Conservation (phyloP, 495 filamentous ascomycete genomes). For the Talaromyces thailandensis region DNA sequence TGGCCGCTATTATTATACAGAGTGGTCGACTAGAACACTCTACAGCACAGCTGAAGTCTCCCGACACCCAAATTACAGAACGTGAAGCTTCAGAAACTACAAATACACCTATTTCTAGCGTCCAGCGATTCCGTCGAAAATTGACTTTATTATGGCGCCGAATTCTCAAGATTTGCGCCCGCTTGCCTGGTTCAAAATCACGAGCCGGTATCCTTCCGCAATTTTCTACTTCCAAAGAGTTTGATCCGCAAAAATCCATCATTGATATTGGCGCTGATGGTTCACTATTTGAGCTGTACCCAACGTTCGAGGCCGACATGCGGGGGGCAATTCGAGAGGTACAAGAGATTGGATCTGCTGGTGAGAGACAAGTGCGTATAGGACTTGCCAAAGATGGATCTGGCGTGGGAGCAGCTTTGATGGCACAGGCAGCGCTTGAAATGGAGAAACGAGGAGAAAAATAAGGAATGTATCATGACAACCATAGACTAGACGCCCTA, state of each 20-base stretch:
- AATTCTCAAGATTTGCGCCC: neutral
- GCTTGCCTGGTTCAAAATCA: neutral
- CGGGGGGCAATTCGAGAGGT: constrained; percentile 23
- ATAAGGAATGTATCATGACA: neutral
- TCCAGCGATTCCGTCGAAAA: neutral
- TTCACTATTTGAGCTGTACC: constrained; percentile 79
- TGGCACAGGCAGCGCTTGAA: constrained; percentile 15
- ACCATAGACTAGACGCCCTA: too few species aligned
- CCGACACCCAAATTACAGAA: neutral
- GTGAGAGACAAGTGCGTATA: constrained; percentile 25
- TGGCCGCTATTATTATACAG: constrained; percentile 16
- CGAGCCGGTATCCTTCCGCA: neutral
- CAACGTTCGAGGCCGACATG: constrained; percentile 22
- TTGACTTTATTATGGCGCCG: constrained; percentile 1
- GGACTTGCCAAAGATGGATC: constrained; percentile 30
- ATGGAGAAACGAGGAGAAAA: neutral
- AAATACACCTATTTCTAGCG: neutral
- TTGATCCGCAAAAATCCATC: constrained; percentile 17
- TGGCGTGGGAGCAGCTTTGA: constrained; percentile 29
- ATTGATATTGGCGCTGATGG: constrained; percentile 90
- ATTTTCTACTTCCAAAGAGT: neutral
- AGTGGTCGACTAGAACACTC: constrained; percentile 7
- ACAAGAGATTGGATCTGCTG: constrained; percentile 17
- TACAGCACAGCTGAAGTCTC: neutral
- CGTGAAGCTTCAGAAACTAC: neutral